These are phyloP conservation scores for Saturnispora hagleri DNA, from an alignment of 805 yeast genomes.

Conservation along the genomic window DNA sequence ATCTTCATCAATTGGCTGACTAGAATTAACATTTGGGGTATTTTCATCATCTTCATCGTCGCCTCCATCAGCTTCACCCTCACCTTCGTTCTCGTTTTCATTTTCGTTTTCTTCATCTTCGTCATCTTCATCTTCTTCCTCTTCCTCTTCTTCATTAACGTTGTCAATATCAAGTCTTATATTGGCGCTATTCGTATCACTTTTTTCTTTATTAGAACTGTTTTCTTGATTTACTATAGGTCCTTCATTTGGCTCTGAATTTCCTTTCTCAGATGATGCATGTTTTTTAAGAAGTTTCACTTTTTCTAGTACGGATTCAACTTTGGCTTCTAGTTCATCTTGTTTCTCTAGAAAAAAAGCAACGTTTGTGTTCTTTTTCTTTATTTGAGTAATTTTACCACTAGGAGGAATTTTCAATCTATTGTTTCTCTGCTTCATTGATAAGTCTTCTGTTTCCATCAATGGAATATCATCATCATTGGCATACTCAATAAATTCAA, in stretches of 20 bases:
- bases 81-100: conserved; percentile 21
- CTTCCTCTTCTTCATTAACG: conserved; percentile 27
- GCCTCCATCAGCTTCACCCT: neutral
- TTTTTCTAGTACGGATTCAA: neutral
- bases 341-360: conserved; percentile 46
- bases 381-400: conserved; percentile 66
- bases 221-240: neutral
- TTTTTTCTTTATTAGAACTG: conserved; percentile 28
- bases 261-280: neutral
- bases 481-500: conserved; percentile 18
- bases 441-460: conserved; percentile 78
- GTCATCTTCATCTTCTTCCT: conserved; percentile 23
- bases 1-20: conserved; percentile 7
- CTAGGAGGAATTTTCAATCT: conserved; percentile 85
- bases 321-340: conserved; percentile 14
- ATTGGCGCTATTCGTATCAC: conserved; percentile 36
- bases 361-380: conserved; percentile 49
- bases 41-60: conserved; percentile 11
- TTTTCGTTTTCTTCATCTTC: conserved; percentile 25
- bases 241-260: neutral
- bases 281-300: neutral
- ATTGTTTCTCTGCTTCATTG: conserved; percentile 64
- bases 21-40: neutral
- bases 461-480: conserved; percentile 38
- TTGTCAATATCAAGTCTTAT: conserved; percentile 20